A percentile compares a stretch with the other conserved stretches of the same genome.
Evolutionary conservation across 2,329 filamentous ascomycete genomes (phyloP).

Genomic region (Penicillium sp.): DNA sequence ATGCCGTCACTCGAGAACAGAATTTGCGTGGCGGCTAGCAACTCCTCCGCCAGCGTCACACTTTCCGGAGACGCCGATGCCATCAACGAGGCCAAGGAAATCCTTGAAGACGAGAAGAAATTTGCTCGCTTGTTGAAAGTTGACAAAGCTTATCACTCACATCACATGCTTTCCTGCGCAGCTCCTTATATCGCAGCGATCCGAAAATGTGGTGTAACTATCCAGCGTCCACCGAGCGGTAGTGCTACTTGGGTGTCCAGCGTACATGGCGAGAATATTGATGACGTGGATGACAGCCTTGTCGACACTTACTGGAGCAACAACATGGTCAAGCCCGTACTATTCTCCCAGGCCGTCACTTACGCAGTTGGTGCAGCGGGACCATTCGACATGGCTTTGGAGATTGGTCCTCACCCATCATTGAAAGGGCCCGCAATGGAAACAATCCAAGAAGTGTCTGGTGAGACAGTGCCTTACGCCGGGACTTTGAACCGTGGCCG

Average conservation of each 20-base stretch:
- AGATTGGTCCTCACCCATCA: conserved; percentile 36
- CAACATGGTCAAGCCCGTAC: conserved; percentile 26
- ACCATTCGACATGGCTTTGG: conserved; percentile 24
- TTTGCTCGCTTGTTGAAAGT: conserved; percentile 43
- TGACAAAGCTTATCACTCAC: conserved; percentile 45
- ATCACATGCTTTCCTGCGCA: conserved; percentile 39
- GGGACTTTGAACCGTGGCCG: conserved; percentile 15
- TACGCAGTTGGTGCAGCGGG: conserved; percentile 11
- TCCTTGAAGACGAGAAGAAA: conserved; percentile 32
- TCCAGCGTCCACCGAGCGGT: conserved; percentile 1
- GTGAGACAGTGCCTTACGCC: conserved; percentile 12
- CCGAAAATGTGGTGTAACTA: conserved; percentile 11
- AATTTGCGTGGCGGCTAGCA: conserved; percentile 36
- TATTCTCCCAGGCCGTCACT: conserved; percentile 21
- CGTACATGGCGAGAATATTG: conserved; percentile 19
- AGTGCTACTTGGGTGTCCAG: conserved; percentile 29
- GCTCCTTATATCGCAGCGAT: conserved; percentile 27
- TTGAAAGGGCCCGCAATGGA: conserved; percentile 29
- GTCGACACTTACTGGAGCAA: conserved; percentile 27
- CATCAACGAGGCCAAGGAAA: conserved; percentile 29
- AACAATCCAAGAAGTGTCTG: conserved; percentile 22
- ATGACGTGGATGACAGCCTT: conserved; percentile 14
- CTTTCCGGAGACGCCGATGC: conserved; percentile 43
- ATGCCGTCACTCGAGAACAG: conserved; percentile 25
- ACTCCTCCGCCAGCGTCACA: conserved; percentile 43